phyloP scores from a whole-genome alignment of 768 basidiomycete genomes.

The Boletus sp. region DNA sequence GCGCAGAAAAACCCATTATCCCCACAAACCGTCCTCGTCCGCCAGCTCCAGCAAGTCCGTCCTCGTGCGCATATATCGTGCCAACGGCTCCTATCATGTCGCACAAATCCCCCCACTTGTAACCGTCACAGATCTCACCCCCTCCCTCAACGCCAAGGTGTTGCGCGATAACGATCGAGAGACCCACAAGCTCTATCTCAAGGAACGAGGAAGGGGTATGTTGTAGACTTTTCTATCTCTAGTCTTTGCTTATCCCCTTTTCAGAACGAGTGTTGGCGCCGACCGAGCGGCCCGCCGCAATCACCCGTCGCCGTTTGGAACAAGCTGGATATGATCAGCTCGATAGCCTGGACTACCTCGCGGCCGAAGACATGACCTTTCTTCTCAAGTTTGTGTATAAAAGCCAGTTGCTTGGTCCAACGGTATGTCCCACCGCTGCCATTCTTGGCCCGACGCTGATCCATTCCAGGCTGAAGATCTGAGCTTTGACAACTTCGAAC shows the following conservation, averaged over 20 bases:
- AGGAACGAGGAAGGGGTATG: constrained; percentile 74
- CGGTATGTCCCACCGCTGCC: constrained; percentile 42
- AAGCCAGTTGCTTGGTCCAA: constrained; percentile 61
- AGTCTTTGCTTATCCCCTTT: neutral
- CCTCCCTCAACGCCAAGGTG: constrained; percentile 59
- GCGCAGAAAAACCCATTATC: constrained; percentile 25
- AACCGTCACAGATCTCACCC: constrained; percentile 67
- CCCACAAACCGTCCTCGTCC: constrained; percentile 18
- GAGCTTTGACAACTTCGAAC: constrained; percentile 66
- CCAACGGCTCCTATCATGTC: constrained; percentile 70
- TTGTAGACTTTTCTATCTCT: constrained; percentile 18
- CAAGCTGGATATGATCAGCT: constrained; percentile 86
- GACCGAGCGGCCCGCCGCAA: constrained; percentile 80
- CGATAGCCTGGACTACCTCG: constrained; percentile 77
- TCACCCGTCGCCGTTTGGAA: constrained; percentile 78
- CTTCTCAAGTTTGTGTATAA: constrained; percentile 91
- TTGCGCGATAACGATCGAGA: constrained; percentile 50
- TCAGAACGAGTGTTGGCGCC: constrained; percentile 81
- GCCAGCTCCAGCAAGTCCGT: constrained; percentile 33
- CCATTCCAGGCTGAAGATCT: constrained; percentile 67
- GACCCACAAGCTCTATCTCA: constrained; percentile 68
- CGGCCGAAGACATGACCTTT: constrained; percentile 77
- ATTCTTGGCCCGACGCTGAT: neutral
- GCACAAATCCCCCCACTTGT: constrained; percentile 60
- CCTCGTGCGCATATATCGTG: constrained; percentile 74